phyloP scores from a whole-genome alignment of 2,329 filamentous ascomycete genomes.

The Xylaria sp. region DNA sequence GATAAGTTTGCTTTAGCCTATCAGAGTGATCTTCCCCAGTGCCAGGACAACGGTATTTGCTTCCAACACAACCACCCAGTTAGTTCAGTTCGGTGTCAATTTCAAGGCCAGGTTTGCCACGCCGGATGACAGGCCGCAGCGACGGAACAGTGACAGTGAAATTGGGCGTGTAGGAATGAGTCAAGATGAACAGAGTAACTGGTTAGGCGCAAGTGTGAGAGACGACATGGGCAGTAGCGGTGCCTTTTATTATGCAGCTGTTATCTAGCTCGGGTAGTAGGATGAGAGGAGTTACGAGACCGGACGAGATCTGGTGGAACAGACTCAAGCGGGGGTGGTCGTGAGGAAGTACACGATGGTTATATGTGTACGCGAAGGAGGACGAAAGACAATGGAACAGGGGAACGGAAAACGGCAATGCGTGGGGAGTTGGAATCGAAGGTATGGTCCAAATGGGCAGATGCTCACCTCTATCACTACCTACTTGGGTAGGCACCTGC shows the following conservation, averaged over 20 bases:
- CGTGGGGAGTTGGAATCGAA: background rate
- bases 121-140: background rate
- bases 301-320: constrained; percentile 4
- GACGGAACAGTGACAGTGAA: background rate
- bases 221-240: constrained; percentile 1
- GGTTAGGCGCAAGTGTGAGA: background rate
- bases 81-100: background rate
- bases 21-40: background rate
- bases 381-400: background rate
- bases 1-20: background rate
- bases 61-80: background rate
- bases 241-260: constrained; percentile 21
- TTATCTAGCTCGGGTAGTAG: background rate
- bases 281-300: constrained; percentile 3
- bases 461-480: background rate
- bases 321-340: background rate
- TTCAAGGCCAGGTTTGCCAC: background rate
- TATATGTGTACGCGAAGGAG: background rate
- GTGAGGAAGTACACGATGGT: background rate
- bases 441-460: background rate
- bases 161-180: background rate
- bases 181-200: background rate
- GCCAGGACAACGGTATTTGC: background rate
- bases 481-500: too few relatives aligned
- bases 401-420: background rate